Base-by-base conservation (phyloP, 257 asterid species). In the Salvia hispanica region DNA sequence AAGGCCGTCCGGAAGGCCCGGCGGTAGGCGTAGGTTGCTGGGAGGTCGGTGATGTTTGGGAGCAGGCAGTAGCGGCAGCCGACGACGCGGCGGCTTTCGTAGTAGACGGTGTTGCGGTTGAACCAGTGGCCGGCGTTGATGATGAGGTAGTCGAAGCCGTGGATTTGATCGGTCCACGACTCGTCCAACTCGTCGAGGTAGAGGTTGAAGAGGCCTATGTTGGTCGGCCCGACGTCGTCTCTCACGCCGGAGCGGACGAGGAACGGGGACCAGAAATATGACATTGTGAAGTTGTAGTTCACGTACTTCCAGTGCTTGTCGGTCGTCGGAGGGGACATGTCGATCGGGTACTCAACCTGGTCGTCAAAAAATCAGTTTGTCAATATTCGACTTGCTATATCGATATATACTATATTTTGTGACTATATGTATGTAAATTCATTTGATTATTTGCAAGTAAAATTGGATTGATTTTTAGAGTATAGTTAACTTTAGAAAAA, bases 111-210 rank as follows among this genome's bases (percentile, higher is more conserved):
- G 58, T 70, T 14, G 56, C 91, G 86, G 46, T 74, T 73, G 69
- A 82, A 68, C 96, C 96, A 90, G 37, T 84, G 94, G 70, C 96
- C 87, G 7, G 87, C 83, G 43, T 80, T 81, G 80, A 89, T 61
- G 76, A 86, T 77, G 25, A 86, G 58, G 67, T 84, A 84, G 58
- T 80, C 85, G 63, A 82, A 86, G 2, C 45, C 74, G 43, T 74
- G 82, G 56, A 86, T 79, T 21, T 79, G 77, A 7, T 74, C 4
- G 6, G 88, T 66, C 96, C 96, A 88, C 5, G 76, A 59, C 16
- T 78, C 73, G 70, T 84, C 91, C 9, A 57, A 60, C 67, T 82
- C 84, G 25, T 88, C 94, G 47, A 88, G 84, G 74, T 82, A 74
- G 62, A 88, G 85, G 64, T 86, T 80, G 80, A 75, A 80, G 10